Evolutionary conservation across 805 yeast species (phyloP), one percentile per base, ranked within the genome.

Genomic region (Wickerhamomyces queroliae): DNA sequence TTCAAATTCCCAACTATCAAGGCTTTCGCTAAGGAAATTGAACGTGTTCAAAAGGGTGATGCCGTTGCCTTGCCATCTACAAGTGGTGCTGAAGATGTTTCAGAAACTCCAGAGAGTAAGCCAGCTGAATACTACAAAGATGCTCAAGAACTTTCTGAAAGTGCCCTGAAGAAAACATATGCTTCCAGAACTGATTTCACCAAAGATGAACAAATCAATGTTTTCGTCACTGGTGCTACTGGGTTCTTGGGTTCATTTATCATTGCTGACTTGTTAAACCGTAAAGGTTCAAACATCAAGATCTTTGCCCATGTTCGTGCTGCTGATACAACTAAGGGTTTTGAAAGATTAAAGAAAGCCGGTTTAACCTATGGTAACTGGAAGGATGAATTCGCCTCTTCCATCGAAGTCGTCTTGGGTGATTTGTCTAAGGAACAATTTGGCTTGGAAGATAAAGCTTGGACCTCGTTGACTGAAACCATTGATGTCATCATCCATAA

Each of bases 231-330:
- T 21, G 99, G 99, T 57, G 85, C 81, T 28, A 95, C 99, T 28
- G 99, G 99, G 2, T 93, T 91, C 76, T 66, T 93, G 41, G 99
- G 99, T 25, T 78, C 97, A 1, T 93, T 83, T 61, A 80, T 93
- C 36, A 63, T 93, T 33, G 72, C 85, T 24, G 95, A 93, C 49
- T 63, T 93, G 32, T 68, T 93, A 49, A 68, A 67, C 38, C 76
- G 91, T 52, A 60, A 67, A 7, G n/a, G n/a, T n/a, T 58, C 63
- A 3, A 60, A 74, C 22, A 70, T 85, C 50, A 78, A 74, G 50
- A 73, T 90, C 4, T 80, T 64, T 58, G 95, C 95, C 10, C 99
- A 95, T 58, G 99, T 89, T 7, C 80, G 99, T 61, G 98, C 98
- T 19, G 62, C 72, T 33, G 72, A 76, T 48, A 69, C 74, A 48